Base-by-base conservation (phyloP, 768 basidiomycete genomes). In the Tulasnella sp. region DNA sequence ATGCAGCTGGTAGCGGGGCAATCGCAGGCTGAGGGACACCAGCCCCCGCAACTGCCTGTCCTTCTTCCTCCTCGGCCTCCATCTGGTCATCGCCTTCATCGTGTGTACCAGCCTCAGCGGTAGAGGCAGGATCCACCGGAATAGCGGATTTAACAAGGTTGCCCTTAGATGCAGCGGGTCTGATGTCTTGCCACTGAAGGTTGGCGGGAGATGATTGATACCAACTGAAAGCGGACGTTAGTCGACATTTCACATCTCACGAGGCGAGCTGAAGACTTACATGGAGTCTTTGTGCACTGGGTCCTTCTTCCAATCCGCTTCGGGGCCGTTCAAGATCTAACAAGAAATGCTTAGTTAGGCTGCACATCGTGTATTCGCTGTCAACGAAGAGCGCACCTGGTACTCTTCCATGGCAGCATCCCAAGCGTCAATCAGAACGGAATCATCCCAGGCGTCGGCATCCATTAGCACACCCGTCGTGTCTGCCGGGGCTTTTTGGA, bases 391-490 rank as follows among this genome's bases (percentile, higher is more conserved):
- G 78, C 79, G 1, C 82, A 91, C 91, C 86, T 93, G 89, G 83
- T 95, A 96, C 84, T 96, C 94, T 80, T 93, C 93, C 82, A 89
- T 91, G 24, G 94, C 94, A 81, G 94, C 92, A 84, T 95, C 89
- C 94, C 94, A 95, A 28, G 94, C 94, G 77, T 93, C 89, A 72
- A 96, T 90, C 82, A 96, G 89, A 5, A 93, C 93, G 48, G 93
- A 92, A 84, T 96, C 94, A 82, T 96, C 94, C 94, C 94, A 96
- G 50, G 94, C 91, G 83, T 96, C 94, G 74, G 91, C 89, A 46
- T 69, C 64, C 31, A 37, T 69, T 31, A 69, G 64, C 12, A 69
- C 31, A 18, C 92, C 89, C 12, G 92, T 90, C 80, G 94, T 88
- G 78, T 91, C 54, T 22, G 37, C 48, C 24, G 76, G 9, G 4